These are phyloP conservation scores for Calonectria ilicicola DNA, from an alignment of 2,329 filamentous ascomycete species.

Conservation along the genomic window DNA sequence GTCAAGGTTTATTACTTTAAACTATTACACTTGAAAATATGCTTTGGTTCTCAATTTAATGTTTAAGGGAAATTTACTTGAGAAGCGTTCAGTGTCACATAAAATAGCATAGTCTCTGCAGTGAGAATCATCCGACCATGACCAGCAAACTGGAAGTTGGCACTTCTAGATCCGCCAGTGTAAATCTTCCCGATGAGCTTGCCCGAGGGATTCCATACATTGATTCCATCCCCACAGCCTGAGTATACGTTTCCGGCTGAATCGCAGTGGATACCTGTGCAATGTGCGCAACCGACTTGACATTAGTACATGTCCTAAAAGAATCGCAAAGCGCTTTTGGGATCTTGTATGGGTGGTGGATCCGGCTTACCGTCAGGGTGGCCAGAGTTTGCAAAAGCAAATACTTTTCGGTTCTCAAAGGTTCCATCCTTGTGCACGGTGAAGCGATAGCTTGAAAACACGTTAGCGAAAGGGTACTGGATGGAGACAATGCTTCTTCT, in stretches of 20 bases:
- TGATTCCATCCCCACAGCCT: conserved; percentile 61
- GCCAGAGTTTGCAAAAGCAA: conserved; percentile 66
- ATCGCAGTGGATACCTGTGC: conserved; percentile 65
- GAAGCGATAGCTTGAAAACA: conserved; percentile 37
- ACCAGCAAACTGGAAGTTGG: conserved; percentile 60
- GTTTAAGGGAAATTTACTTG: too few species aligned
- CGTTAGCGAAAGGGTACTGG: not conserved
- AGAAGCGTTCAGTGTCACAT: too few species aligned
- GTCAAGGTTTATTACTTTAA: too few species aligned
- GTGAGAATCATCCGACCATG: too few species aligned
- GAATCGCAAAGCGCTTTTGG: not conserved
- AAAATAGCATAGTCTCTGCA: too few species aligned
- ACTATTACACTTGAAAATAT: too few species aligned
- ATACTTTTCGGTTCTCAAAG: conserved; percentile 61
- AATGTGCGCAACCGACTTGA: not conserved
- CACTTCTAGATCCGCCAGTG: conserved; percentile 52
- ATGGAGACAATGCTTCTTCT: not conserved
- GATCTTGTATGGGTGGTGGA: not conserved
- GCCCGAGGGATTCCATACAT: conserved; percentile 60
- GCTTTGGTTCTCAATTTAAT: too few species aligned
- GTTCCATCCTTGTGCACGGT: conserved; percentile 59
- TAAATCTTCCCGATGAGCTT: conserved; percentile 68
- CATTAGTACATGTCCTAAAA: not conserved
- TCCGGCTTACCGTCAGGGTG: conserved; percentile 66
- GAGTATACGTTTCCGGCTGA: conserved; percentile 66